Percentiles rank a stretch among this genome's conserved stretches.
These are phyloP conservation scores for Cephalotrichum gorgonifer DNA, from an alignment of 2,329 filamentous ascomycete genomes.

Conservation along the genomic window DNA sequence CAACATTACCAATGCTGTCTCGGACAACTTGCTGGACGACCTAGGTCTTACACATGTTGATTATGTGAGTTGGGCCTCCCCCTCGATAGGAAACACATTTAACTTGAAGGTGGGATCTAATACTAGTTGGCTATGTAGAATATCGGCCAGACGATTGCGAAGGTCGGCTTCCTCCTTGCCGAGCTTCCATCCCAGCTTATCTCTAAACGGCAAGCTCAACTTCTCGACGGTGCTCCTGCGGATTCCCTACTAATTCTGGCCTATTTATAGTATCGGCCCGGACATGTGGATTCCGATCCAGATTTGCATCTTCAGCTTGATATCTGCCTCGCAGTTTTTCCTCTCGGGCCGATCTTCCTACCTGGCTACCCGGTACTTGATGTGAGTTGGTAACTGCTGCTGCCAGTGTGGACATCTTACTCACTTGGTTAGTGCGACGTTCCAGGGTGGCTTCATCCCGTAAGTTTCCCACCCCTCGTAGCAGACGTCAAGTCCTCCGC, in stretches of 20 bases:
- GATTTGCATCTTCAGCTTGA: constrained; percentile 22
- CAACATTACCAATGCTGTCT: constrained; percentile 24
- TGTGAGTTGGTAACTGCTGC: background rate
- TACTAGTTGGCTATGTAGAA: constrained; percentile 12
- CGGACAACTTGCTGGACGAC: constrained; percentile 23
- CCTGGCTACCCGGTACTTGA: constrained; percentile 18
- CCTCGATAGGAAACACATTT: background rate
- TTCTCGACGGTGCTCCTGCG: constrained; percentile 10
- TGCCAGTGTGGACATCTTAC: background rate
- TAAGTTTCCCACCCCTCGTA: constrained; percentile 24
- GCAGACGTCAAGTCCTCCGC: background rate
- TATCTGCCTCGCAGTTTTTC: constrained; percentile 22
- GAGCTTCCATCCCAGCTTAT: constrained; percentile 44
- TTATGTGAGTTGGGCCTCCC: constrained; percentile 14
- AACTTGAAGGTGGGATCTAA: background rate
- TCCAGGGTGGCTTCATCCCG: constrained; percentile 46
- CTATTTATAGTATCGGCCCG: constrained; percentile 23
- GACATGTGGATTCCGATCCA: constrained; percentile 39
- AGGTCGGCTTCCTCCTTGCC: constrained; percentile 33
- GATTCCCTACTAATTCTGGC: background rate
- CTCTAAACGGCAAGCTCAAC: constrained; percentile 24
- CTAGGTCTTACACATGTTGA: constrained; percentile 15
- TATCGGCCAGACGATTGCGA: constrained; percentile 18
- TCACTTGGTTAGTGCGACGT: constrained; percentile 22
- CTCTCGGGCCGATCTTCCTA: constrained; percentile 20